phyloP scores from a whole-genome alignment of 2,329 filamentous ascomycete species.

The Arthrinium puccinioides region DNA sequence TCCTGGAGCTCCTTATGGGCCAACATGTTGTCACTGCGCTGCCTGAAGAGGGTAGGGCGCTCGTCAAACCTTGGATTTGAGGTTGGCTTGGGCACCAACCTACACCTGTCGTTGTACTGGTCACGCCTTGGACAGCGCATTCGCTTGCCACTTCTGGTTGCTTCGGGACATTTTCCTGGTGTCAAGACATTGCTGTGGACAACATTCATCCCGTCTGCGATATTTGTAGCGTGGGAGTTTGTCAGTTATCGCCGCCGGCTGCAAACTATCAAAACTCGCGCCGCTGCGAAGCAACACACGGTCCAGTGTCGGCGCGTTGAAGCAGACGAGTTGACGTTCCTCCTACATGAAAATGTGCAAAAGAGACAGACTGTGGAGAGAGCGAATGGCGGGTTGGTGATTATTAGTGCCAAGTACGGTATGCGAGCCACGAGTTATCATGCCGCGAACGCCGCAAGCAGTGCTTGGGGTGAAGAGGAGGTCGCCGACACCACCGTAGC shows the following conservation, averaged over 20 bases:
- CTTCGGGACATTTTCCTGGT: too few species aligned
- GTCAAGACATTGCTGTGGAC: slow-evolving; percentile 34
- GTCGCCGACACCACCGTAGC: slow-evolving; percentile 43
- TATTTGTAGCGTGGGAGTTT: slow-evolving; percentile 30
- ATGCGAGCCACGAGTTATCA: slow-evolving; percentile 24
- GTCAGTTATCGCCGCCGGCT: slow-evolving; percentile 11
- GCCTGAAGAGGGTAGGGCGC: slow-evolving; percentile 31
- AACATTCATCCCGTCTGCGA: slow-evolving; percentile 29
- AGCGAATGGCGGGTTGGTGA: slow-evolving; percentile 33
- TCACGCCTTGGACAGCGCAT: slow-evolving; percentile 37
- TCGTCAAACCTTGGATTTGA: slow-evolving; percentile 37
- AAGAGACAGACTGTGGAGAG: slow-evolving; percentile 27
- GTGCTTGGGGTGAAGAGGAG: slow-evolving; percentile 26
- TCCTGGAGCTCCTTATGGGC: slow-evolving; percentile 27
- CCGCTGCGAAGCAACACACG: background rate
- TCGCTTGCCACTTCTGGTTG: slow-evolving; percentile 34
- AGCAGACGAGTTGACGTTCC: slow-evolving; percentile 35
- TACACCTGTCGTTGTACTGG: slow-evolving; percentile 41
- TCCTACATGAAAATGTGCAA: slow-evolving; percentile 33
- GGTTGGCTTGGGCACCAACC: slow-evolving; percentile 30
- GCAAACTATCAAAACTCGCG: background rate
- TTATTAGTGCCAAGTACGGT: slow-evolving; percentile 42
- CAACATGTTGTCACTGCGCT: slow-evolving; percentile 34
- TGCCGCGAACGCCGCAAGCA: slow-evolving; percentile 9
- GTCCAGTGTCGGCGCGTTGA: slow-evolving; percentile 26